A percentile compares a stretch with the other conserved stretches of the same genome.
Conservation (phyloP, 164 flowering plant genomes). For the Nelumbo lutea region DNA sequence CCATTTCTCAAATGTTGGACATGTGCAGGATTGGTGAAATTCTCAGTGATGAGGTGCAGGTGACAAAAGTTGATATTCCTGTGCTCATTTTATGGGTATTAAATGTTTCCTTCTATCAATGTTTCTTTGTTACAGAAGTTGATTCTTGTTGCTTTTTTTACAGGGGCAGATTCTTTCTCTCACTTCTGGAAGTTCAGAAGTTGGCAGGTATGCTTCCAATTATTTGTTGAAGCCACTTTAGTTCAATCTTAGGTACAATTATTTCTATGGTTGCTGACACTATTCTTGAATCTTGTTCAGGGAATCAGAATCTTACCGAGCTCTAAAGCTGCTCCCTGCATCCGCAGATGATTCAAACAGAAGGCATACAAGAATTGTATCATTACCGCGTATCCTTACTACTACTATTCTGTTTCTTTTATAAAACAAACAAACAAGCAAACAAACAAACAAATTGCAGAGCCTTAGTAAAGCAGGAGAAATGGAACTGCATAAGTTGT, state of each 20-base stretch:
- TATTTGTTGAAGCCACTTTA: neutral
- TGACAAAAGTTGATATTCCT: slow-evolving; percentile 35
- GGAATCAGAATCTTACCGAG: slow-evolving; percentile 46
- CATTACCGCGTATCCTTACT: slow-evolving; percentile 70
- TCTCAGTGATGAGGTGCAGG: slow-evolving; percentile 58
- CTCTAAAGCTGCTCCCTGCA: slow-evolving; percentile 51
- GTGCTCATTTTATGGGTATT: slow-evolving; percentile 38
- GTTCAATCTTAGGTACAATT: neutral
- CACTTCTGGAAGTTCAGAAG: slow-evolving; percentile 33
- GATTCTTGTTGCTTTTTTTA: slow-evolving; percentile 11
- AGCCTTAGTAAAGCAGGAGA: neutral
- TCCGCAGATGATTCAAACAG: slow-evolving; percentile 63
- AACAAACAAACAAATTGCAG: neutral
- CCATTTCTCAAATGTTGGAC: slow-evolving; percentile 9
- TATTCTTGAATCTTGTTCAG: slow-evolving; percentile 34
- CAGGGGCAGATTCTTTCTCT: slow-evolving; percentile 47
- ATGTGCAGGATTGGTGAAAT: slow-evolving; percentile 67
- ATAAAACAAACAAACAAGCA: neutral
- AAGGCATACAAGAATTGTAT: slow-evolving; percentile 42
- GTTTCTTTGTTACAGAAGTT: neutral
- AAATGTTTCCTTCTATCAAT: neutral
- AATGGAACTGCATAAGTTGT: neutral
- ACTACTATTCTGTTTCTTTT: neutral
- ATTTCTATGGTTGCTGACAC: neutral
- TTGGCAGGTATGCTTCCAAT: slow-evolving; percentile 36